Evolutionary conservation across 2,329 filamentous ascomycete genomes (phyloP).

Genomic region (Paraconiothyrium brasiliense): DNA sequence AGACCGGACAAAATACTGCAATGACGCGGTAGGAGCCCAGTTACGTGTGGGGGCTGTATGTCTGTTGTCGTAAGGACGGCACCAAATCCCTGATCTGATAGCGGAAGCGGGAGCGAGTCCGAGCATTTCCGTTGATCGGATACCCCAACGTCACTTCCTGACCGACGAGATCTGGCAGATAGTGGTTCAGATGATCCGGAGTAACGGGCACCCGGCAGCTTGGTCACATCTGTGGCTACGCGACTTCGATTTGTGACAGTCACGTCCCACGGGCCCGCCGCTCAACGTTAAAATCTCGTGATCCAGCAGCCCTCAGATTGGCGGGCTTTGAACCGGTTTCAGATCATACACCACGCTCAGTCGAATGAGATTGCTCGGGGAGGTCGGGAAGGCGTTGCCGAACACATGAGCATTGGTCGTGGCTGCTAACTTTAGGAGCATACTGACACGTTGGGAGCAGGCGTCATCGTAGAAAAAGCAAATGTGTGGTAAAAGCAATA

Average conservation of each 20-base stretch:
- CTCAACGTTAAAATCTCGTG: not conserved
- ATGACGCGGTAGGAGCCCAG: not conserved
- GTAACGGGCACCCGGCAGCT: not conserved
- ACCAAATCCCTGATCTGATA: not conserved
- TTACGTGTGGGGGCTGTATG: not conserved
- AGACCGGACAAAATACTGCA: not conserved
- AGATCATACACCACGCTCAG: not conserved
- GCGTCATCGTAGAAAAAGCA: conserved; percentile 4
- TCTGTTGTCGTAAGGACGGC: not conserved
- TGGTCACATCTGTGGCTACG: not conserved
- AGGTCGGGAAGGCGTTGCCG: not conserved
- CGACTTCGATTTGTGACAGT: not conserved
- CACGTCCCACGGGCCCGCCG: not conserved
- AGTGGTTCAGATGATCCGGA: conserved; percentile 4
- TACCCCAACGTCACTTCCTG: not conserved
- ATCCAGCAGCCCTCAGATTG: not conserved
- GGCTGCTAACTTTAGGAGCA: not conserved
- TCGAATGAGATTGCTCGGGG: not conserved
- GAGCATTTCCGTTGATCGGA: conserved; percentile 11
- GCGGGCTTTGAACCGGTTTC: not conserved
- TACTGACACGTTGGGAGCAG: not conserved
- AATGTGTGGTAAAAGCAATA: not conserved
- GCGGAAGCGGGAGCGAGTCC: conserved; percentile 1
- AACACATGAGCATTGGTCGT: not conserved
- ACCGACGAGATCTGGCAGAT: not conserved